Evolutionary conservation across 1,139 yeast genomes (phyloP), one percentile per base, ranked within the genome.

Genomic region (Hyphopichia wangnamkhiaoensis): DNA sequence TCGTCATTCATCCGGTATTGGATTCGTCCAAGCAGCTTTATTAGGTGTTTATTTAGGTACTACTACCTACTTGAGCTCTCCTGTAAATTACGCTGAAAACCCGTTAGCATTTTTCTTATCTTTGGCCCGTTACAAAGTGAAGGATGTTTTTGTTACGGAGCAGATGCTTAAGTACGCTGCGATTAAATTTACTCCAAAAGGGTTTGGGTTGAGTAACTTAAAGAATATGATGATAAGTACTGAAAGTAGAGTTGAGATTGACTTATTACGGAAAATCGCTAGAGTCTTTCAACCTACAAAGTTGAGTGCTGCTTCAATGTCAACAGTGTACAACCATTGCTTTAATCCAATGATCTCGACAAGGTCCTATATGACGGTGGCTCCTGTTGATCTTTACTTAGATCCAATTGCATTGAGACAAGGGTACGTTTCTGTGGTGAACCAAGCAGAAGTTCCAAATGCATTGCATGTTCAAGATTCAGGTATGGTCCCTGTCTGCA

Each of bases 401-500:
- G 98, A 94, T 57, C 93, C 96, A 0, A 73, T 85, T 40, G 94
- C 96, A 0, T 69, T 94, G 43, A 75, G 98, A 24, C 94, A 89
- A 50, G 98, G 99, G 3, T 80, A 84, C 42, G 76, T 93, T 1
- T 82, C 89, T 14, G 76, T 87, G 21, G 93, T 90, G 3, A 85
- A 87, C 48, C 94, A 88, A 18, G 75, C 76, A 1, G 82, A 78
- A 39, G 78, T 76, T 37, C 81, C 84, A 1, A 76, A 80, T 41
- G 87, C 90, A 0, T 66, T 93, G 38, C 84, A 84, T 46, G 67
- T 94, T 13, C 96, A 90, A 53, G 98, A 94, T 56, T 87, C 96
- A 0, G 99, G 99, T 7, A 86, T 91, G 77, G 97, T 91, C 0
- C 95, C 97, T 0, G 93, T 90, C 13, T 88, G 95, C 56, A 88